A percentile compares a stretch with the other conserved stretches of the same genome.
These are phyloP conservation scores for Chrysopogon serrulatus DNA, from an alignment of 176 grass and related monocot genomes.

Conservation along the genomic window DNA sequence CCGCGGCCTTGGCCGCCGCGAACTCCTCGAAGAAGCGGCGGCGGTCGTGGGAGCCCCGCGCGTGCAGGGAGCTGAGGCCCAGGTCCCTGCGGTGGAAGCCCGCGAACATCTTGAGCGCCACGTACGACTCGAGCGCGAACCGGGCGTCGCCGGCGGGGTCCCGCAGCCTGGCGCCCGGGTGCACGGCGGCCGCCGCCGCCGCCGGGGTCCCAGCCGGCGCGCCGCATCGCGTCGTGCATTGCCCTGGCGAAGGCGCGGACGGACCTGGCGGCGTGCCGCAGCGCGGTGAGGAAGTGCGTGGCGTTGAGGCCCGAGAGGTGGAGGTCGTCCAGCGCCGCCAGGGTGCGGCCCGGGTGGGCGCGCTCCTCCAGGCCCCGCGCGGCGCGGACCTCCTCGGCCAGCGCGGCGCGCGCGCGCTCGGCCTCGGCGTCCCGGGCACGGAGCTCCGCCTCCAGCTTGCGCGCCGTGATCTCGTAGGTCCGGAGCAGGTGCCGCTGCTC, in stretches of 20 bases:
- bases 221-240: slow-evolving; percentile 56
- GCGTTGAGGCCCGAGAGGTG: slow-evolving; percentile 72
- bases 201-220: slow-evolving; percentile 60
- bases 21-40: slow-evolving; percentile 74
- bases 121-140: slow-evolving; percentile 66
- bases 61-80: slow-evolving; percentile 12
- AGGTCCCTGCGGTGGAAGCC: slow-evolving; percentile 54
- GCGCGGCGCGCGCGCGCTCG: slow-evolving; percentile 13
- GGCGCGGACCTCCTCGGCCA: slow-evolving; percentile 27
- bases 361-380: slow-evolving; percentile 34
- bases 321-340: slow-evolving; percentile 55
- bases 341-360: slow-evolving; percentile 36
- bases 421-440: slow-evolving; percentile 48
- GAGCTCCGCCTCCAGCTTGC: slow-evolving; percentile 64
- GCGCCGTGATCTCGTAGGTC: slow-evolving; percentile 66
- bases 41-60: slow-evolving; percentile 30
- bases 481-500: slow-evolving; percentile 48
- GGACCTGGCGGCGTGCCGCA: slow-evolving; percentile 42
- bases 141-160: slow-evolving; percentile 15
- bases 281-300: slow-evolving; percentile 67
- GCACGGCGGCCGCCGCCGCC: slow-evolving; percentile 42
- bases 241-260: slow-evolving; percentile 45
- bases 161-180: slow-evolving; percentile 28
- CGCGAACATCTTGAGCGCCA: slow-evolving; percentile 68
- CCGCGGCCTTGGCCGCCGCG: slow-evolving; percentile 24